Conservation (phyloP, 495 filamentous ascomycete genomes). For the Lepraria neglecta region DNA sequence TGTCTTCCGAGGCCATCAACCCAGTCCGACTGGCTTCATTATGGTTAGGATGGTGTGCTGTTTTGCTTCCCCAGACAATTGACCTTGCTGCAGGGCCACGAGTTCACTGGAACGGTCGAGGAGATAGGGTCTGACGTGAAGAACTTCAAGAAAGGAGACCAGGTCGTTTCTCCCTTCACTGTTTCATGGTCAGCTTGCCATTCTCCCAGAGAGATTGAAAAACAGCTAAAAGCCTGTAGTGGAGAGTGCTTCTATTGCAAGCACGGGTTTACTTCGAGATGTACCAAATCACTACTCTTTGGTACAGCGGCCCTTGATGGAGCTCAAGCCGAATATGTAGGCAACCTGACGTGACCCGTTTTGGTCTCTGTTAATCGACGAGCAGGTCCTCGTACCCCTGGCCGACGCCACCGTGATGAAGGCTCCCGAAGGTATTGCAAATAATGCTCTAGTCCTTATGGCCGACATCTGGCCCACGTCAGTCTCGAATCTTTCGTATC, state of each 20-base stretch:
- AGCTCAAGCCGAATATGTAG: conserved; percentile 78
- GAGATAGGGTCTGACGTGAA: conserved; percentile 62
- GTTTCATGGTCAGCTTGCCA: conserved; percentile 66
- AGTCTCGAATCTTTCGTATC: conserved; percentile 1
- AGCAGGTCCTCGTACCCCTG: conserved; percentile 65
- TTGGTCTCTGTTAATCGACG: neutral
- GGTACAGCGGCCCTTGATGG: conserved; percentile 71
- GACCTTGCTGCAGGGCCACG: conserved; percentile 37
- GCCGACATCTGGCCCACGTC: conserved; percentile 67
- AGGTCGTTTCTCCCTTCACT: conserved; percentile 78
- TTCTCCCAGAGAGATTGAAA: neutral
- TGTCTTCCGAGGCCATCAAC: conserved; percentile 55
- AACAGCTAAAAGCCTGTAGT: conserved; percentile 37
- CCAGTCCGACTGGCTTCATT: conserved; percentile 47
- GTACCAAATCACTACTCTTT: conserved; percentile 67
- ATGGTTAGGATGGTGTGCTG: conserved; percentile 38
- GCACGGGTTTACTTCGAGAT: conserved; percentile 75
- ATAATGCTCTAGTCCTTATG: conserved; percentile 80
- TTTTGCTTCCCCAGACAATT: neutral
- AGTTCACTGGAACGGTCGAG: conserved; percentile 74
- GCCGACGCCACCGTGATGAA: conserved; percentile 78
- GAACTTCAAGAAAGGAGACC: conserved; percentile 66
- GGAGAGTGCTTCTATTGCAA: conserved; percentile 87
- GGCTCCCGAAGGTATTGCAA: conserved; percentile 66
- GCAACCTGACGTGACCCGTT: conserved; percentile 9